A percentile compares a stretch with the other conserved stretches of the same genome.
Conservation (phyloP, 768 basidiomycete genomes). For the Rhodotorula babjevae region DNA sequence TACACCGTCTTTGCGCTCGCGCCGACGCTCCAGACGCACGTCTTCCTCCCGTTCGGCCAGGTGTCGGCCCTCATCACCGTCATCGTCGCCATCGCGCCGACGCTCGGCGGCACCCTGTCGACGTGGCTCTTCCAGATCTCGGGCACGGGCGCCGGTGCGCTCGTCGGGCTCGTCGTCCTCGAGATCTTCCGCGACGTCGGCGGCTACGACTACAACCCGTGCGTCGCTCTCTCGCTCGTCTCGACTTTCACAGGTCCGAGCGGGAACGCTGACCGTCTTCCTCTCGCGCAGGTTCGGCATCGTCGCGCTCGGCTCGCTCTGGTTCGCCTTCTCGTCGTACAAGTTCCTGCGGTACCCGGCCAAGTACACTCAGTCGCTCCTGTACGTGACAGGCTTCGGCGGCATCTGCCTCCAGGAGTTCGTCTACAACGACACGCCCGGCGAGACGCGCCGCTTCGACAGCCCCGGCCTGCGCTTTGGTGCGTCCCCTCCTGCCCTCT, state of each 20-base stretch:
- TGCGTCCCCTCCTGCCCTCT: background rate
- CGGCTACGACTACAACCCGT: slow-evolving; percentile 37
- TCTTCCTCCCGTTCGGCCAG: slow-evolving; percentile 32
- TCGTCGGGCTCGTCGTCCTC: slow-evolving; percentile 32
- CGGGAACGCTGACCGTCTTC: too few species aligned
- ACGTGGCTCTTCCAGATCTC: slow-evolving; percentile 31
- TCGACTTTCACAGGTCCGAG: background rate
- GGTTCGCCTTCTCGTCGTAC: slow-evolving; percentile 22
- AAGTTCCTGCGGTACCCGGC: slow-evolving; percentile 22
- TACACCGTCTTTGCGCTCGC: slow-evolving; percentile 35
- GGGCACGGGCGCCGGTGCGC: slow-evolving; percentile 31
- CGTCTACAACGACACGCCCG: slow-evolving; percentile 25
- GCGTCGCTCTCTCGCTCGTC: background rate
- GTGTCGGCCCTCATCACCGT: slow-evolving; percentile 29
- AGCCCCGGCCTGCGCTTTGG: slow-evolving; percentile 28
- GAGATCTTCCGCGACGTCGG: slow-evolving; percentile 37
- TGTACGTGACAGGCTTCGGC: slow-evolving; percentile 16
- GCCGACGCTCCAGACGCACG: slow-evolving; percentile 8
- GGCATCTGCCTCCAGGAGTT: slow-evolving; percentile 25
- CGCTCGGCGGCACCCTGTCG: slow-evolving; percentile 29
- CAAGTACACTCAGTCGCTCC: slow-evolving; percentile 32
- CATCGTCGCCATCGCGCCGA: slow-evolving; percentile 32
- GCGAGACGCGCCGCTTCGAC: slow-evolving; percentile 7
- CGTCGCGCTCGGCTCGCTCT: slow-evolving; percentile 18
- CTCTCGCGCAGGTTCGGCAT: slow-evolving; percentile 20